Base-by-base conservation (phyloP, 1,139 yeast genomes). In the Zygosaccharomyces pseudobailii region DNA sequence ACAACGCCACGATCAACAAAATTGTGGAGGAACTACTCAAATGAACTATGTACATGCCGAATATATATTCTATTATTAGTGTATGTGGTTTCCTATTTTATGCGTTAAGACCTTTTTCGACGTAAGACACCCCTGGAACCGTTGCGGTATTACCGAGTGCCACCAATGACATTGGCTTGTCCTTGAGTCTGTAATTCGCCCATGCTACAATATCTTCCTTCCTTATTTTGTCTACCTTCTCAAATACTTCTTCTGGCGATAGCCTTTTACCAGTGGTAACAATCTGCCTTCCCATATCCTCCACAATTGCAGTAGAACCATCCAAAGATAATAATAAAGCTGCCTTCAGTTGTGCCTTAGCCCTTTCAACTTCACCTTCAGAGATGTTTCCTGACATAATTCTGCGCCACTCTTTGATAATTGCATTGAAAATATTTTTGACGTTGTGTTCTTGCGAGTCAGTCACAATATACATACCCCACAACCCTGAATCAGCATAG, bases 301-400 rank as follows among this genome's bases (percentile, higher is more conserved):
- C 99, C 30, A 97, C 97, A 50, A 90, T 84, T 4, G 97, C 94
- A 5, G 97, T 89, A 20, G 96, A 84, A 53, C 96, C 97, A 67
- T 94, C 99, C 47, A 92, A 74, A 9, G 96, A 87, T 50, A 92
- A 74, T 46, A 92, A 76, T 48, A 92, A 74, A 0, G 96, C 87
- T 0, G 98, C 98, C 71, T 90, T 90, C 55, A 92, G 76, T 69
- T 90, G 97, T 2, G 97, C 84, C 70, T 92, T 92, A 20, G 97
- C 94, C 49, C 96, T 80, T 67, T 84, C 95, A 20, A 92, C 95
- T 70, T 92, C 98, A 42, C 82, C 88, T 25, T 82, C 88, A 4
- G 89, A 73, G 46, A 92, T 85, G 19, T 75, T 68, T 13, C 96
- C 96, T 27, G 75, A 70, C 61, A 85, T 84, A 50, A 92, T 75